Evolutionary conservation across 306 rosid species (phyloP).

Genomic region (Vachellia collinsii): DNA sequence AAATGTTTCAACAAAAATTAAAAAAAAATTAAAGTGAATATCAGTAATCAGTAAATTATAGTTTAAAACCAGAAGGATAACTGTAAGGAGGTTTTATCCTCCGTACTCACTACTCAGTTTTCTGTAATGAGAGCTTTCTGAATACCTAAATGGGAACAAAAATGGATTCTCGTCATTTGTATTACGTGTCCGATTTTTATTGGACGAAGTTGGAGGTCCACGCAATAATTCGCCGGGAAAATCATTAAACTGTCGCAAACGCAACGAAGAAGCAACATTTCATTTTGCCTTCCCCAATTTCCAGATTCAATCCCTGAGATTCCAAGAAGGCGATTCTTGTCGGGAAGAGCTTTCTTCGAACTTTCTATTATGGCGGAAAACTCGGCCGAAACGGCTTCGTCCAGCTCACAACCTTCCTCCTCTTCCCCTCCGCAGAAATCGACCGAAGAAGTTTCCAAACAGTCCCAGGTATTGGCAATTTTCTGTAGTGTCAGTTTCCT

Average conservation of each 20-base stretch:
- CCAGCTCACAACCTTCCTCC: conserved; percentile 32
- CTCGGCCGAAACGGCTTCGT: conserved; percentile 37
- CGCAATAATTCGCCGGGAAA: background rate
- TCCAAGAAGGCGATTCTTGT: background rate
- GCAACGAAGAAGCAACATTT: background rate
- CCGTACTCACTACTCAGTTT: too few species aligned
- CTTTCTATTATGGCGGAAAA: conserved; percentile 47
- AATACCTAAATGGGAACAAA: background rate
- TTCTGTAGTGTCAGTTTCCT: background rate
- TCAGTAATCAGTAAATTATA: too few species aligned
- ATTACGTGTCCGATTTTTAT: background rate
- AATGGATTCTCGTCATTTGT: background rate
- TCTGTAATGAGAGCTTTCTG: background rate
- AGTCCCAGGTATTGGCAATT: conserved; percentile 50
- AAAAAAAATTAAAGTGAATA: too few species aligned
- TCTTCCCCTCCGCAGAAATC: conserved; percentile 39
- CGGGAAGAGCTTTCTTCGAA: background rate
- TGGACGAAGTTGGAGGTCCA: background rate
- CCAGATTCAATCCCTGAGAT: background rate
- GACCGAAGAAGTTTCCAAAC: conserved; percentile 44
- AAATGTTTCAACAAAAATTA: too few species aligned
- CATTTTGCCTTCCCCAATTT: background rate
- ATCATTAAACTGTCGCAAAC: background rate
- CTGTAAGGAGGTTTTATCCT: too few species aligned
- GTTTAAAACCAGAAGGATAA: too few species aligned